Conservation (phyloP, 1,139 yeast species). For the Yarrowia galli region DNA sequence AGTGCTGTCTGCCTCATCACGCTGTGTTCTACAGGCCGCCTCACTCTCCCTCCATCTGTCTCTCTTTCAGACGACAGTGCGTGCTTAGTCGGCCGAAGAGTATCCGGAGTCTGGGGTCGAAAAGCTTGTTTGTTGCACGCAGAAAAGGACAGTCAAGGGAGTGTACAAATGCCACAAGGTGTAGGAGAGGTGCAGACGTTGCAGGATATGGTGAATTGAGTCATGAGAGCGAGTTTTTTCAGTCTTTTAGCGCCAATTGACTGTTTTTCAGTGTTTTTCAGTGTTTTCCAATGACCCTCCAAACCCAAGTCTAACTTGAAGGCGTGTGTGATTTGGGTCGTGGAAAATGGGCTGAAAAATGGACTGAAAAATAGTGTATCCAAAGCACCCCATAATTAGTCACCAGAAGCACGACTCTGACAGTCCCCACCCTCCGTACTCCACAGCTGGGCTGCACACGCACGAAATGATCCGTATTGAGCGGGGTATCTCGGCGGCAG, state of each 20-base stretch:
- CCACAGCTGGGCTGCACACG: not conserved
- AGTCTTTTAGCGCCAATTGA: too few species aligned
- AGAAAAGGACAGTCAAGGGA: not conserved
- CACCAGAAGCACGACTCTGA: not conserved
- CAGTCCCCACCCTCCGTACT: not conserved
- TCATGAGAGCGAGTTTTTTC: too few species aligned
- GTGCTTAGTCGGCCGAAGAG: conserved; percentile 18
- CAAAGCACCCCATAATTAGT: too few species aligned
- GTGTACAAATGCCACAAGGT: conserved; percentile 2
- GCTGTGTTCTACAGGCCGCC: too few species aligned
- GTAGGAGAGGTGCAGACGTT: not conserved
- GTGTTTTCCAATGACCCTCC: too few species aligned
- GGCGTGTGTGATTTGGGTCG: too few species aligned
- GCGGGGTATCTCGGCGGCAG: conserved; percentile 14
- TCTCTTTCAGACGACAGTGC: too few species aligned
- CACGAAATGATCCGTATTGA: conserved; percentile 12
- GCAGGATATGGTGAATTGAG: too few species aligned
- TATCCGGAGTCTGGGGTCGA: conserved; percentile 37
- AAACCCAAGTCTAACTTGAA: conserved; percentile 16
- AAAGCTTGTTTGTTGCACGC: conserved; percentile 12
- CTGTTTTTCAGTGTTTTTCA: too few species aligned
- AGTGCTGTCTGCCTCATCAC: too few species aligned
- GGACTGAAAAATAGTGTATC: too few species aligned
- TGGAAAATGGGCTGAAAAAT: too few species aligned
- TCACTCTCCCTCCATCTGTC: not conserved